A percentile compares a stretch with the other conserved stretches of the same genome.
These are phyloP conservation scores for Salix brachista DNA, from an alignment of 345 rosid species.

Conservation along the genomic window DNA sequence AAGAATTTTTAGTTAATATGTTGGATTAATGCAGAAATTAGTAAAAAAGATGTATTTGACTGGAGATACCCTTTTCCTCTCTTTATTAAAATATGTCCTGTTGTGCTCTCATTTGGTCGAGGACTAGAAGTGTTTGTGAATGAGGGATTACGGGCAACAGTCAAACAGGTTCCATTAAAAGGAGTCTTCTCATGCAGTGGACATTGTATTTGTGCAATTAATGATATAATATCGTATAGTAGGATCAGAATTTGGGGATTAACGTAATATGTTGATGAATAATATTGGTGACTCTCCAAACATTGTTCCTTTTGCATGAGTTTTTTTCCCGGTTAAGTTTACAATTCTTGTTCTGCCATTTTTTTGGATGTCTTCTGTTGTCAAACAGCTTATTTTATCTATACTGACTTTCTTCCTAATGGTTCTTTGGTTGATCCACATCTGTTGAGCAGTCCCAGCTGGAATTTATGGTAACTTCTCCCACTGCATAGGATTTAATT, in stretches of 20 bases:
- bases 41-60: background rate
- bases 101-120: too few species aligned
- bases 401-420: constrained; percentile 22
- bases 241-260: background rate
- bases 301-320: background rate
- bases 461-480: constrained; percentile 70
- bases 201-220: background rate
- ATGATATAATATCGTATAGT: background rate
- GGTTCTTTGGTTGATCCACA: constrained; percentile 14
- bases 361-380: background rate
- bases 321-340: background rate
- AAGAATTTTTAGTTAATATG: background rate
- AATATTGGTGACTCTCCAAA: background rate
- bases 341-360: background rate
- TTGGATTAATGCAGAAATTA: background rate
- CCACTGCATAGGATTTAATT: constrained; percentile 5
- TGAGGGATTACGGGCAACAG: background rate
- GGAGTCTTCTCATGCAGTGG: background rate
- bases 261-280: background rate
- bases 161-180: background rate
- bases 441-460: constrained; percentile 68
- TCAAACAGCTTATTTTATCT: constrained; percentile 15
- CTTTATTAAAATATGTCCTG: too few species aligned
- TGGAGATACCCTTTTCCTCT: too few species aligned
- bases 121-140: background rate